phyloP scores from a whole-genome alignment of 169 alveolate genomes.

The Haemoproteus tartakovskyi region DNA sequence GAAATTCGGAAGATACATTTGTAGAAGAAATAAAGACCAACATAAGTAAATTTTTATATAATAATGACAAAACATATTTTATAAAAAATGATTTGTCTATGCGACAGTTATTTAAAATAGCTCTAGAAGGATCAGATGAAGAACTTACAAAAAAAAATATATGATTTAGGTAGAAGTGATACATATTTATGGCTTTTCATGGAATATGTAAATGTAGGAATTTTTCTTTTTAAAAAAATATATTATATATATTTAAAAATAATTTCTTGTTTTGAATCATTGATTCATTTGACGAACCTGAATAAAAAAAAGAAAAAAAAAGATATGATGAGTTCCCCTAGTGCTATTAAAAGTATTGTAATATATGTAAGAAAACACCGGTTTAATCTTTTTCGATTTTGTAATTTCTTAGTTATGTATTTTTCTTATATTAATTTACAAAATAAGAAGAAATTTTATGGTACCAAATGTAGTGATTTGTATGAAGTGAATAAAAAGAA shows the following conservation, averaged over 20 bases:
- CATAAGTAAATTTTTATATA: slow-evolving; percentile 7
- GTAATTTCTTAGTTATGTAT: slow-evolving; percentile 9
- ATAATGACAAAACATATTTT: slow-evolving; percentile 30
- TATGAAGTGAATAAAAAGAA: too few relatives aligned
- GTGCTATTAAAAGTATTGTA: neutral
- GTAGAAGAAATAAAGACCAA: slow-evolving; percentile 30
- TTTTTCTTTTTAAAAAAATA: slow-evolving; percentile 24
- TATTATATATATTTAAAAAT: slow-evolving; percentile 21
- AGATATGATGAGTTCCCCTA: slow-evolving; percentile 1
- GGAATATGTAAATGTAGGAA: slow-evolving; percentile 45
- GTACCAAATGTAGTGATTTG: too few relatives aligned
- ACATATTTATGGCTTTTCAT: slow-evolving; percentile 35
- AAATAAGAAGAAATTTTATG: too few relatives aligned
- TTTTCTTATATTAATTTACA: neutral
- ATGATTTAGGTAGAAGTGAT: slow-evolving; percentile 59
- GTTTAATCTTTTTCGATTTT: slow-evolving; percentile 14
- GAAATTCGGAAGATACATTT: slow-evolving; percentile 3
- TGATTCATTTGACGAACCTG: slow-evolving; percentile 22
- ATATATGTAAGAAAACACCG: slow-evolving; percentile 13
- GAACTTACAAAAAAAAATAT: slow-evolving; percentile 12
- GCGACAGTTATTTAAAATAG: slow-evolving; percentile 44
- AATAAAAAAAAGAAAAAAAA: slow-evolving; percentile 5
- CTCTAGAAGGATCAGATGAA: slow-evolving; percentile 28
- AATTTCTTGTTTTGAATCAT: slow-evolving; percentile 17
- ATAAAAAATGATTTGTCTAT: slow-evolving; percentile 30